Base-by-base conservation (phyloP, 2,329 filamentous ascomycete species). In the Bipolaris zeicola region DNA sequence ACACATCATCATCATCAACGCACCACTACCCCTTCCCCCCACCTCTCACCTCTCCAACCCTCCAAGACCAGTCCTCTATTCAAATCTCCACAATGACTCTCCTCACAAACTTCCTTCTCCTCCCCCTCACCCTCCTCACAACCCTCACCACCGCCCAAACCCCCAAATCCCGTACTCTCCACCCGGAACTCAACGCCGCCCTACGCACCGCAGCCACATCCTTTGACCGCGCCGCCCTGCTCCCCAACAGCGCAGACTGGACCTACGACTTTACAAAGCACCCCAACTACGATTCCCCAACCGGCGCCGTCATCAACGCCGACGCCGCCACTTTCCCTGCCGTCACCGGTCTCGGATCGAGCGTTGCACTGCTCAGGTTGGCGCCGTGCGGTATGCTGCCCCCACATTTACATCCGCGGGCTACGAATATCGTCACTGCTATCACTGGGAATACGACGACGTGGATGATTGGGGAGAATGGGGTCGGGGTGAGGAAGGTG, bases 401-500 rank as follows among this genome's bases (percentile, higher is more conserved):
- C 13, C 79, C 80, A 5, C 82, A 83, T 63, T 73, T 78, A 22
- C 82, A 85, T 58, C 79, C 80, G 1, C 74, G 82, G 6, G 82
- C 80, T 2, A 75, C 76, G 20, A 84, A 84, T 59, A 76, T 78
- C 36, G 81, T 83, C 11, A 76, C 82, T 5, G 77, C 78, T 0
- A 70, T 82, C 18, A 67, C 71, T 16, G 82, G 81, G n/a, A 80
- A 77, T 37, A 83, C 79, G 5, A 78, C 78, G 39, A 83, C 80
- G 8, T 83, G 76, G 65, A 83, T 83, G 80, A 76, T 79, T 41
- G 74, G 78, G 50, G 82, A 84, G 67, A 84, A 84, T 55, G 81
- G 81, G 2, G 81, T 79, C 0, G 70, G 71, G 7, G 71, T 77
- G 1, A 73, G 83, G 3, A 74, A 62, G 31, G 73, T 77, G 14